These are phyloP conservation scores for Pseudopyrenochaeta lycopersici DNA, from an alignment of 2,329 filamentous ascomycete genomes.

Conservation along the genomic window DNA sequence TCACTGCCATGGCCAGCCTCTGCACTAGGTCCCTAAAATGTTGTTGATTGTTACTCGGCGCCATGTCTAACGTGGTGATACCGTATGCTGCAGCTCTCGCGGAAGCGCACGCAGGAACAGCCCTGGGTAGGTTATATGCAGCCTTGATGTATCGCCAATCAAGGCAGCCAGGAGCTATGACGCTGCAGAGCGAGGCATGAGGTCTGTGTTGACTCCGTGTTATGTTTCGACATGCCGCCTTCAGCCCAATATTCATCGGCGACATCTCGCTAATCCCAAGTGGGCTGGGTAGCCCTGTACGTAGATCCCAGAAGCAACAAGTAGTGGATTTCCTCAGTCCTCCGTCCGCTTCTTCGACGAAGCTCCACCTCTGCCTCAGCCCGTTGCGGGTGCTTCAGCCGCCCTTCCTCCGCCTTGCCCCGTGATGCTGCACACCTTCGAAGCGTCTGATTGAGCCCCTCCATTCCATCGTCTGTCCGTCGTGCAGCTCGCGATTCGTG, in stretches of 20 bases:
- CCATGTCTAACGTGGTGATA: constrained; percentile 34
- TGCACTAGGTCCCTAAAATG: constrained; percentile 36
- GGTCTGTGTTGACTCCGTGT: constrained; percentile 40
- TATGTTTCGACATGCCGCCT: constrained; percentile 44
- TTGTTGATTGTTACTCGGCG: constrained; percentile 35
- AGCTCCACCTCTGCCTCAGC: constrained; percentile 40
- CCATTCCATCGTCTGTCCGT: constrained; percentile 25
- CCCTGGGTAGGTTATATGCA: constrained; percentile 3
- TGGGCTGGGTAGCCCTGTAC: constrained; percentile 39
- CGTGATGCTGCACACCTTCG: constrained; percentile 28
- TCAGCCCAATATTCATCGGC: constrained; percentile 43
- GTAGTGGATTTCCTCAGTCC: constrained; percentile 44
- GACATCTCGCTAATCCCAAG: constrained; percentile 43
- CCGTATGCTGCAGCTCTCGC: neutral
- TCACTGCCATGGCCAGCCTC: constrained; percentile 17
- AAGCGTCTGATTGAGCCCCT: constrained; percentile 31
- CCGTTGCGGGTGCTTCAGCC: constrained; percentile 36
- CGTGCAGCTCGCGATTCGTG: constrained; percentile 34
- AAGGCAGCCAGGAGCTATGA: constrained; percentile 21
- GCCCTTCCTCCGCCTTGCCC: constrained; percentile 27
- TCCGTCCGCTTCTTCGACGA: constrained; percentile 40
- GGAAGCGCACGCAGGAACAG: constrained; percentile 9
- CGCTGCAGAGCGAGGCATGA: constrained; percentile 34
- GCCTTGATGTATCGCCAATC: neutral
- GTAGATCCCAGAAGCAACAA: constrained; percentile 43